Evolutionary conservation across 108 stramenopile genomes (phyloP).

Genomic region (Cylindrotheca fusiformis): DNA sequence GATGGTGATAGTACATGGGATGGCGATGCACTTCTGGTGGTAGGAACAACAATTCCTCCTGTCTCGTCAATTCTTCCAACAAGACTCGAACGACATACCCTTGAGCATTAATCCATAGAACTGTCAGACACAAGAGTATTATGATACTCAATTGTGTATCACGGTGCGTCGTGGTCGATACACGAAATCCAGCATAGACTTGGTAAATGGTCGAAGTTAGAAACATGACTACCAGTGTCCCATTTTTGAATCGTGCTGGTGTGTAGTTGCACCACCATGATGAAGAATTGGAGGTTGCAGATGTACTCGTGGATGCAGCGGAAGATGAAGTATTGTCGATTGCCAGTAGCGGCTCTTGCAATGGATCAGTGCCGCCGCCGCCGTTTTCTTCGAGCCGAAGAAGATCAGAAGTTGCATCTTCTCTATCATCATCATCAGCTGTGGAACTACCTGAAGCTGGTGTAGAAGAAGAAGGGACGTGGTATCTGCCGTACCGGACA

Average conservation of each 20-base stretch:
- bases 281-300: neutral
- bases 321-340: neutral
- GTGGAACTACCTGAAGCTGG: neutral
- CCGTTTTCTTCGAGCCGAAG: neutral
- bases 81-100: conserved; percentile 28
- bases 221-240: conserved; percentile 24
- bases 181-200: conserved; percentile 46
- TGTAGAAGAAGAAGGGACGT: conserved; percentile 1
- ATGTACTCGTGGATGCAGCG: neutral
- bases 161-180: conserved; percentile 7
- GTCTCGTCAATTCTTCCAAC: conserved; percentile 36
- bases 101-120: conserved; percentile 44
- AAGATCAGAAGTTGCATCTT: neutral
- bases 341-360: conserved; percentile 1
- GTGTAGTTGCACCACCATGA: neutral
- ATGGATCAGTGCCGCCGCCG: neutral
- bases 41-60: conserved; percentile 26
- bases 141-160: neutral
- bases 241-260: conserved; percentile 6
- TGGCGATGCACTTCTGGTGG: conserved; percentile 41
- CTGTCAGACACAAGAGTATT: conserved; percentile 30
- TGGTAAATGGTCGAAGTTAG: conserved; percentile 29
- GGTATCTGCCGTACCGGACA: conserved; percentile 5
- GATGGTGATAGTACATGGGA: conserved; percentile 25
- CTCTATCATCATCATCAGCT: neutral